Conservation (phyloP, 805 yeast species). For the Yamadazyma sp. region DNA sequence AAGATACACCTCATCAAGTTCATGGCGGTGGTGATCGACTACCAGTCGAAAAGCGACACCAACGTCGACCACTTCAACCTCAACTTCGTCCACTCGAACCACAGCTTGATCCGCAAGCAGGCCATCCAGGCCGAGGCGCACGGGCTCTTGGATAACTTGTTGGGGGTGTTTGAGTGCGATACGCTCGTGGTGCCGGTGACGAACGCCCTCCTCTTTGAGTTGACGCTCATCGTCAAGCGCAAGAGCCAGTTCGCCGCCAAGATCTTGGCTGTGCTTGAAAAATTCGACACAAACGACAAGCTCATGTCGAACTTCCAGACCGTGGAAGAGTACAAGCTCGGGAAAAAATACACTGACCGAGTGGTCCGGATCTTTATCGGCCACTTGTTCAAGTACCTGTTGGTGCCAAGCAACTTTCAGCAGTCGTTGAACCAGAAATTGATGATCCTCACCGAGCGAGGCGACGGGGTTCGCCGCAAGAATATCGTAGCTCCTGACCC, state of each 20-base stretch:
- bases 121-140: constrained; percentile 67
- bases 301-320: constrained; percentile 50
- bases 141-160: constrained; percentile 63
- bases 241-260: constrained; percentile 62
- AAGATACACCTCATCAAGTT: constrained; percentile 74
- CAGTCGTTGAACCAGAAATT: constrained; percentile 28
- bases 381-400: constrained; percentile 35
- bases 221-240: constrained; percentile 60
- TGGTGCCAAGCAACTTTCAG: constrained; percentile 36
- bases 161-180: constrained; percentile 56
- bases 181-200: constrained; percentile 53
- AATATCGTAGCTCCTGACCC: constrained; percentile 30
- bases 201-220: constrained; percentile 66
- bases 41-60: constrained; percentile 45
- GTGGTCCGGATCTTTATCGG: constrained; percentile 46
- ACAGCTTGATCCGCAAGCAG: constrained; percentile 59
- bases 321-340: constrained; percentile 49
- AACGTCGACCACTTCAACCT: constrained; percentile 44
- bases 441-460: constrained; percentile 31
- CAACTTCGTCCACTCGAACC: constrained; percentile 51
- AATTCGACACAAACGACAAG: constrained; percentile 59
- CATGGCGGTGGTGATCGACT: constrained; percentile 48
- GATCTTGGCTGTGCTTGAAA: constrained; percentile 57
- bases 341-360: constrained; percentile 64
- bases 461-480: constrained; percentile 42